Conservation (phyloP, 2,329 filamentous ascomycete species). For the Colletotrichum ledebouriae region DNA sequence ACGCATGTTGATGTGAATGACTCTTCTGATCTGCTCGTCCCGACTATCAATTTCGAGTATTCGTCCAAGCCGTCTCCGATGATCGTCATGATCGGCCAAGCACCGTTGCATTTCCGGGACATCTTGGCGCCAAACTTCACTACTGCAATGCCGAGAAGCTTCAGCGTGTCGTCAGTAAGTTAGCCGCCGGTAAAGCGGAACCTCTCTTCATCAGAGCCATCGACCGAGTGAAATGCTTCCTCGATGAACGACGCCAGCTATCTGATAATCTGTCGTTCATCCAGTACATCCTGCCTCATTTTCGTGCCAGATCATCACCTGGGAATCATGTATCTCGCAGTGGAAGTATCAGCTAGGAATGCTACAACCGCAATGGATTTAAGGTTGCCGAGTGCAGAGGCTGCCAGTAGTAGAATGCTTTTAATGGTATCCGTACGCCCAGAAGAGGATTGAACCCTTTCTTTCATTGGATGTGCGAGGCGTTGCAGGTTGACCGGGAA, state of each 20-base stretch:
- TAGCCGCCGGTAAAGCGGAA: background rate
- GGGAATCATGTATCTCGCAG: background rate
- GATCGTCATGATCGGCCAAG: constrained; percentile 20
- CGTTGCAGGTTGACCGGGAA: too few relatives aligned
- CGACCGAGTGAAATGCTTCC: background rate
- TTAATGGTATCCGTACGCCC: too few relatives aligned
- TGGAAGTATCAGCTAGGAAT: background rate
- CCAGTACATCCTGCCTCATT: background rate
- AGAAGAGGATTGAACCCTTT: too few relatives aligned
- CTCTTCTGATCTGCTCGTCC: background rate
- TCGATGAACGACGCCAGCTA: constrained; percentile 19
- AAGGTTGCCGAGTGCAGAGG: too few relatives aligned
- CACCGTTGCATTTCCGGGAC: constrained; percentile 13
- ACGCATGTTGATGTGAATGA: background rate
- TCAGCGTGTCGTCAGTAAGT: background rate
- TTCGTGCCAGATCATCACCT: background rate
- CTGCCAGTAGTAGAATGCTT: too few relatives aligned
- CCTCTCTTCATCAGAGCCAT: background rate
- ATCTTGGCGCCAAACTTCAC: constrained; percentile 14
- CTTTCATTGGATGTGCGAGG: too few relatives aligned
- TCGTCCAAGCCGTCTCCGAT: constrained; percentile 14
- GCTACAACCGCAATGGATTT: too few relatives aligned
- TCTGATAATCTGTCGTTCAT: constrained; percentile 6
- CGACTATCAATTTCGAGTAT: constrained; percentile 10
- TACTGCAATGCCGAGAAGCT: background rate